These are phyloP conservation scores for Bolboschoenoplectus hybrid DNA, from an alignment of 202 grass and related monocot genomes.

Conservation along the genomic window DNA sequence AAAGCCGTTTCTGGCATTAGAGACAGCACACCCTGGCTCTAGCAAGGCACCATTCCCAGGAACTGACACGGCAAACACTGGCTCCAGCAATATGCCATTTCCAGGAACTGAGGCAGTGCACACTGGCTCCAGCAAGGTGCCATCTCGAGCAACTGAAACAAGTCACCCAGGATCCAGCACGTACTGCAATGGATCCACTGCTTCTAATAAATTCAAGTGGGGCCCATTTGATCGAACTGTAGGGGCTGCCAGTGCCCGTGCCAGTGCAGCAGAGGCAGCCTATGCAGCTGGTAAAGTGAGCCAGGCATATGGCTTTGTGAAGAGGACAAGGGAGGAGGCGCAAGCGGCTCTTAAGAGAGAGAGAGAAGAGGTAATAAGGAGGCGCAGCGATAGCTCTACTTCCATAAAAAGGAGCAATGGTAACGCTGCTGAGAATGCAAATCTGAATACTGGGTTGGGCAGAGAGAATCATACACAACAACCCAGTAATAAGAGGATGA, in stretches of 20 bases:
- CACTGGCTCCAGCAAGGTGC: conserved; percentile 21
- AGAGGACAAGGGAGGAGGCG: conserved; percentile 34
- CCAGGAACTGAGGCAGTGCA: conserved; percentile 51
- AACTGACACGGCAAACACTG: conserved; percentile 17
- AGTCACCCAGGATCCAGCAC: conserved; percentile 4
- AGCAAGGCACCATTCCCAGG: conserved; percentile 27
- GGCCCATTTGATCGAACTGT: conserved; percentile 28
- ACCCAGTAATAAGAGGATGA: conserved; percentile 28
- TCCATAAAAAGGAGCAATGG: conserved; percentile 10
- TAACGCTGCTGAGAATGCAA: conserved; percentile 7
- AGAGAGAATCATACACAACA: conserved; percentile 18
- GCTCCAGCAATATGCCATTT: conserved; percentile 53
- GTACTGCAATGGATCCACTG: background rate
- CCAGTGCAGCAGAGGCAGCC: conserved; percentile 26
- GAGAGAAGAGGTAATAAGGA: conserved; percentile 28
- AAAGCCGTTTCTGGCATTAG: conserved; percentile 72
- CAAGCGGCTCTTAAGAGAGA: conserved; percentile 31
- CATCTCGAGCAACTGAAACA: conserved; percentile 28
- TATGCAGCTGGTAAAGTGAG: conserved; percentile 33
- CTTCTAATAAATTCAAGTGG: conserved; percentile 31
- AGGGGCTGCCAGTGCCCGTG: conserved; percentile 26
- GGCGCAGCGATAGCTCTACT: background rate
- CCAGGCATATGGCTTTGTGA: conserved; percentile 34
- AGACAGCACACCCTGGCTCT: conserved; percentile 34
- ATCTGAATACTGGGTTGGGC: conserved; percentile 23